Base-by-base conservation (phyloP, 805 yeast species). In the Yamadazyma laniorum region DNA sequence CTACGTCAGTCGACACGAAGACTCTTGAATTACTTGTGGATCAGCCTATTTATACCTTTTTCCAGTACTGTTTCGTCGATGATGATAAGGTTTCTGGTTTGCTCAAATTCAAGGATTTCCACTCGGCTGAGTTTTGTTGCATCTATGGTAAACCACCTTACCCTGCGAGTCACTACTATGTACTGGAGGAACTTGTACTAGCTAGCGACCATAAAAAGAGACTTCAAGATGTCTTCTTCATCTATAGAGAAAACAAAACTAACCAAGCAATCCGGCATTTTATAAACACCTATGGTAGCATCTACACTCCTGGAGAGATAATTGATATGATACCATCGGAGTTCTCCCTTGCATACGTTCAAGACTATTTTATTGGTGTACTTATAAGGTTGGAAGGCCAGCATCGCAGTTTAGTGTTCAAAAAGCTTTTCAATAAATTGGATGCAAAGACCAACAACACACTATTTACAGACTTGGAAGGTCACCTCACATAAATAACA, bases 71-170 rank as follows among this genome's bases (percentile, higher is more conserved):
- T 19, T 46, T 46, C 30, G 9, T 11, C 3, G 37, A 37, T 2
- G 39, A 42, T 2, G 34, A 42, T 30, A 26, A 19, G 2, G 32
- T 44, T n/a, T 9, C 19, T 8, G 18, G 26, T 1, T 34, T 59
- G 22, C 48, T 59, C 5, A 51, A 51, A 1, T 43, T 47, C 9
- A 43, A 51, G 6, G 74, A 68, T 40, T 65, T 42, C 41, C 53
- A 62, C 5, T 42, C 58, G 4, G 70, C 72, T 3, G 74, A 68
- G 33, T 51, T 49, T 35, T 45, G 49, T 29, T 63, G 62, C 0
- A 22, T 59, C 1, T 33, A 48, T 29, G 51, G 48, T 3, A 37
- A 37, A 7, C 42, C 58, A 5, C 63, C 65, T 1, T 37, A 44
- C 3, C 58, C 65, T 3, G 31, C 47, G 5, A 35, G 28, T 2